These are phyloP conservation scores for Xylaria sp. DNA, from an alignment of 2,329 filamentous ascomycete genomes.

Conservation along the genomic window DNA sequence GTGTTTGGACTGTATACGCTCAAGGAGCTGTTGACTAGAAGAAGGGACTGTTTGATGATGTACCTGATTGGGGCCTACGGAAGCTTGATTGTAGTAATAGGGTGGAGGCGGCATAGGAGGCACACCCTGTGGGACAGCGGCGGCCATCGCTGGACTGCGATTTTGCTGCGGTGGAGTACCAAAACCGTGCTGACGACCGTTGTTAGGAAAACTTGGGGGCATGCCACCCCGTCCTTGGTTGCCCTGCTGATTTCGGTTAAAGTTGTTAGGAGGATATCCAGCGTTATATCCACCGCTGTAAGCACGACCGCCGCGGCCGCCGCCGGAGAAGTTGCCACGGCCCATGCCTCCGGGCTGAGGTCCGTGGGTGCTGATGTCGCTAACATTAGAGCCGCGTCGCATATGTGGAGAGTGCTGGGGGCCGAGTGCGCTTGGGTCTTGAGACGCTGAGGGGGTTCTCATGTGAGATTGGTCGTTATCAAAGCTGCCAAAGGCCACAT, in stretches of 20 bases:
- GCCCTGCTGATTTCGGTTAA: conserved; percentile 53
- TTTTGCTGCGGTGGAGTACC: conserved; percentile 59
- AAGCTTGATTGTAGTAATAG: conserved; percentile 67
- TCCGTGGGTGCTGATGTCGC: conserved; percentile 74
- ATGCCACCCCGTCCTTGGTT: conserved; percentile 64
- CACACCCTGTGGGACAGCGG: conserved; percentile 73
- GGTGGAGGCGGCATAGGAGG: conserved; percentile 74
- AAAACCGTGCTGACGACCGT: conserved; percentile 50
- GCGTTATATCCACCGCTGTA: conserved; percentile 62
- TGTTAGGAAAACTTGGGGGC: conserved; percentile 58
- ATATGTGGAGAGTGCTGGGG: conserved; percentile 77
- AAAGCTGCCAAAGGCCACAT: conserved; percentile 86
- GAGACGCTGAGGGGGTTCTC: conserved; percentile 72
- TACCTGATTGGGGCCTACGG: conserved; percentile 68
- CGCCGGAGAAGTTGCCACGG: conserved; percentile 65
- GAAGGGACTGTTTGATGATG: conserved; percentile 66
- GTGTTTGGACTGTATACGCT: conserved; percentile 53
- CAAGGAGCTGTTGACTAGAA: conserved; percentile 51
- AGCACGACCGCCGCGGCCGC: conserved; percentile 61
- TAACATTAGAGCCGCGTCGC: conserved; percentile 85
- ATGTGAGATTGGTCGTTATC: conserved; percentile 76
- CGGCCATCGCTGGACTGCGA: conserved; percentile 59
- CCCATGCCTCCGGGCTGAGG: conserved; percentile 61
- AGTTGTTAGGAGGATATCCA: conserved; percentile 56
- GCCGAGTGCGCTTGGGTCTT: conserved; percentile 69